Base-by-base conservation (phyloP, 1,284 basidiomycete species). In the Leccinum angustisporum region DNA sequence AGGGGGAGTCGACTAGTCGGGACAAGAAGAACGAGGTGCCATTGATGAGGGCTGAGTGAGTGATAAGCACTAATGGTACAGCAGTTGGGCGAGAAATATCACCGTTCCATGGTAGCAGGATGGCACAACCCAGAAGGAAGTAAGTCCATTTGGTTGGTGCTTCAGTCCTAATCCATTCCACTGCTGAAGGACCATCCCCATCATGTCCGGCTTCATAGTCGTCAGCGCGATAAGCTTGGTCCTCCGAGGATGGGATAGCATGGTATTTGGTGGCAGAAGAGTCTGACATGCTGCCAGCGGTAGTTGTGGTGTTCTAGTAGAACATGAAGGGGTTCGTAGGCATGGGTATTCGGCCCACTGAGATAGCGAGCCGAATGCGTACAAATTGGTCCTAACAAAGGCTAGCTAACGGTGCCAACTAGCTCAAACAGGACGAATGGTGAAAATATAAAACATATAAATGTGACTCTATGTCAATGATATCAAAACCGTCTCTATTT, bases 101-200 rank as follows among this genome's bases (percentile, higher is more conserved):
- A 91, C 90, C 89, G 72, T 92, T 92, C 91, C 91, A 93, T 58
- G 90, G 88, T 10, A 93, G 75, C 9, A 93, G 80, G 2, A 87
- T 82, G 14, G 88, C 86, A 66, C 86, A 86, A 9, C 90, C 90
- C 18, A 92, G 75, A n/a, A 89, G 75, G 67, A 91, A 89, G 67
- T 86, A 81, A 52, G 87, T 81, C 83, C 86, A 87, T 54, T 76
- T 74, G 66, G 87, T 81, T 56, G 78, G 79, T 31, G 75, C 81
- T 4, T 67, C 50, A 57, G 46, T 21, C n/a, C 53, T 46, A 25
- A 50, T 38, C 53, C 61, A 56, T n/a, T 61, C 63, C 43, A 46
- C 34, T 18, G 55, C n/a, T n/a, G 33, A n/a, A 31, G 33, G 30
- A 25, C 43, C 53, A 6, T 61, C 43, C n/a, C 1, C 52, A 14